These are phyloP conservation scores for Opeltia flavorubescens DNA, from an alignment of 495 filamentous ascomycete genomes.

Conservation along the genomic window DNA sequence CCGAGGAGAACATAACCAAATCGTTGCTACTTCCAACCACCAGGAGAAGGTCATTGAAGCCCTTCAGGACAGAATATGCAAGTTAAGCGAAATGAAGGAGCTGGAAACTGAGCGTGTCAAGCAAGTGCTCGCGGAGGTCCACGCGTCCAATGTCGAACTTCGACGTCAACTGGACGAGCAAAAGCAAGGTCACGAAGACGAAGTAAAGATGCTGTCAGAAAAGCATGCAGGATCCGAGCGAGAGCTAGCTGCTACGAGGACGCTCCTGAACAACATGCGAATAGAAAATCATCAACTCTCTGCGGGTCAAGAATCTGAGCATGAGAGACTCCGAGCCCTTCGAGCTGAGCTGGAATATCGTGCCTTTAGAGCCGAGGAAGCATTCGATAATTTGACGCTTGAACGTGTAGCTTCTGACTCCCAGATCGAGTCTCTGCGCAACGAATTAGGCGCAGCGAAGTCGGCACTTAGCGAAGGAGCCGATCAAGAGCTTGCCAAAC, in stretches of 20 bases:
- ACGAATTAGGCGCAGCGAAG: conserved; percentile 12
- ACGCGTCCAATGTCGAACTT: not conserved
- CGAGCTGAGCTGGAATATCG: too few relatives aligned
- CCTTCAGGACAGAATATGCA: not conserved
- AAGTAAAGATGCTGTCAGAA: not conserved
- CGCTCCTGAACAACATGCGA: not conserved
- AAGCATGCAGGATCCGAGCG: not conserved
- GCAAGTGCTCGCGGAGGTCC: not conserved
- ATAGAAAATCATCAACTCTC: not conserved
- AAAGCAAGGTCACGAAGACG: not conserved
- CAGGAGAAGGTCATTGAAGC: conserved; percentile 1
- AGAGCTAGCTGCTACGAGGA: not conserved
- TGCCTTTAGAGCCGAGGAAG: too few relatives aligned
- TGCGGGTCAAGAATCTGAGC: not conserved
- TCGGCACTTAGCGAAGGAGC: conserved; percentile 22
- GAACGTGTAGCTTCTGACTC: not conserved
- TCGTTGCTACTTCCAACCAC: too few relatives aligned
- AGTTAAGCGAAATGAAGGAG: conserved; percentile 2
- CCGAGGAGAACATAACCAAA: too few relatives aligned
- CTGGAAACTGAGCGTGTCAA: not conserved
- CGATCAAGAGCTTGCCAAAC: conserved; percentile 22
- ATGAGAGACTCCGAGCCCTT: not conserved
- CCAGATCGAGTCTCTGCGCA: not conserved
- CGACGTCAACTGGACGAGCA: not conserved
- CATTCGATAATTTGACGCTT: too few relatives aligned